These are phyloP conservation scores for Arctostaphylos glauca DNA, from an alignment of 148 eudicot genomes.

Conservation along the genomic window DNA sequence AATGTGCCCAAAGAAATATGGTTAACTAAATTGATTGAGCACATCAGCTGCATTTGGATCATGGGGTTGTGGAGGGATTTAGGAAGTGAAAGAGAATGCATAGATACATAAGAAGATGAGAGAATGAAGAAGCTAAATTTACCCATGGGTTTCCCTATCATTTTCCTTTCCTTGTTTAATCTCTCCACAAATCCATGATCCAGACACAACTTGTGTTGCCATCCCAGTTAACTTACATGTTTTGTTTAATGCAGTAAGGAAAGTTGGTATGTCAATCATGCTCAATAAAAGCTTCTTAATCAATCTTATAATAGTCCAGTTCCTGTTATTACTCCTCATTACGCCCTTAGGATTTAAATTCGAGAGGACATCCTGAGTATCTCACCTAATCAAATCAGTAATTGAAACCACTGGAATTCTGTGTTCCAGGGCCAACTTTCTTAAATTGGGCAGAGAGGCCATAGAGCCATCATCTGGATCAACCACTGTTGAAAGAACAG, in stretches of 20 bases:
- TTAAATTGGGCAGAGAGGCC: slow-evolving; percentile 50
- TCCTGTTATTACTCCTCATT: no score
- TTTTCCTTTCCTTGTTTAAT: neutral
- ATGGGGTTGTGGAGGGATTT: neutral
- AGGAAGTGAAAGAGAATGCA: neutral
- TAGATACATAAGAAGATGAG: neutral
- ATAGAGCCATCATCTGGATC: slow-evolving; percentile 74
- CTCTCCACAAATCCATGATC: no score
- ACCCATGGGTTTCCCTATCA: neutral
- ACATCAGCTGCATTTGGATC: neutral
- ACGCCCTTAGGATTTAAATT: neutral
- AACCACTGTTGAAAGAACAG: slow-evolving; percentile 66
- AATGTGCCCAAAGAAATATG: neutral
- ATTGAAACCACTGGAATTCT: slow-evolving; percentile 70
- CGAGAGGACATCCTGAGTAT: neutral
- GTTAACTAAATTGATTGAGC: neutral
- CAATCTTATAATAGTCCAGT: no score
- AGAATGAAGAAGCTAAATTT: neutral
- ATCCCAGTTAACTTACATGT: no score
- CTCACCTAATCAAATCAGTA: slow-evolving; percentile 85
- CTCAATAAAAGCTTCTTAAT: no score
- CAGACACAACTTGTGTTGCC: no score
- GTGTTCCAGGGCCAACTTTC: slow-evolving; percentile 50
- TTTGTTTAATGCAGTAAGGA: no score
- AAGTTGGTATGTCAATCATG: no score